Evolutionary conservation across 768 basidiomycete species (phyloP).

Genomic region (Termitomyces sp.): DNA sequence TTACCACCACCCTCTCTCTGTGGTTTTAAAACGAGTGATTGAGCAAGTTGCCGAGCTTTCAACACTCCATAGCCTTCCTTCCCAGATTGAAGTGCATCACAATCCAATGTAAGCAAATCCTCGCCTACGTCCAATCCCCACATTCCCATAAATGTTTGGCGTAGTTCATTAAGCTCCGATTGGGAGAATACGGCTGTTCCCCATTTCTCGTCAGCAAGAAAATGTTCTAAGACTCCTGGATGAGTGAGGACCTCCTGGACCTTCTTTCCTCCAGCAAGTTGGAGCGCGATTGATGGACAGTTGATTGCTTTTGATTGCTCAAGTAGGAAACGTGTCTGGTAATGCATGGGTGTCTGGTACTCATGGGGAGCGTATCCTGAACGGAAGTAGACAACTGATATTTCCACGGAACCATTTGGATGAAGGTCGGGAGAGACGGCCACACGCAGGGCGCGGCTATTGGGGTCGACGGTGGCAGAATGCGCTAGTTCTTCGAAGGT

Average conservation of each 20-base stretch:
- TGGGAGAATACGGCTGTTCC: slow-evolving; percentile 23
- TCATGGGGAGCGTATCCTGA: slow-evolving; percentile 84
- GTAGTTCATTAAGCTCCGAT: slow-evolving; percentile 45
- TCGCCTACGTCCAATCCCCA: slow-evolving; percentile 67
- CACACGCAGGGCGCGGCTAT: slow-evolving; percentile 37
- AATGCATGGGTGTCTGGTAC: slow-evolving; percentile 61
- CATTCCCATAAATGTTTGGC: slow-evolving; percentile 84
- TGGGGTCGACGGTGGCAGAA: slow-evolving; percentile 49
- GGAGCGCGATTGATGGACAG: slow-evolving; percentile 85
- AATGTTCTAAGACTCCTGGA: slow-evolving; percentile 67
- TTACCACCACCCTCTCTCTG: slow-evolving; percentile 99
- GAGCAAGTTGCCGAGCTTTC: slow-evolving; percentile 43
- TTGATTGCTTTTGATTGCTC: slow-evolving; percentile 87
- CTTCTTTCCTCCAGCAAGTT: slow-evolving; percentile 95
- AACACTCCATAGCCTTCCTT: slow-evolving; percentile 36
- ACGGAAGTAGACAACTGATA: slow-evolving; percentile 88
- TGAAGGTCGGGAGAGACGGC: slow-evolving; percentile 27
- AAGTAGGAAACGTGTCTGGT: slow-evolving; percentile 67
- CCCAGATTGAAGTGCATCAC: slow-evolving; percentile 17
- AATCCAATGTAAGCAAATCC: slow-evolving; percentile 27
- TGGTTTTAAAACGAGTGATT: slow-evolving; percentile 82
- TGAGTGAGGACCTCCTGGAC: slow-evolving; percentile 84
- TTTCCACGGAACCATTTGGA: slow-evolving; percentile 43
- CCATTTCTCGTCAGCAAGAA: slow-evolving; percentile 45
- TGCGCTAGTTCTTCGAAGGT: slow-evolving; percentile 65